Evolutionary conservation across 2,329 filamentous ascomycete genomes (phyloP), one percentile per base, ranked within the genome.

Genomic region (Xylariaceae sp.): DNA sequence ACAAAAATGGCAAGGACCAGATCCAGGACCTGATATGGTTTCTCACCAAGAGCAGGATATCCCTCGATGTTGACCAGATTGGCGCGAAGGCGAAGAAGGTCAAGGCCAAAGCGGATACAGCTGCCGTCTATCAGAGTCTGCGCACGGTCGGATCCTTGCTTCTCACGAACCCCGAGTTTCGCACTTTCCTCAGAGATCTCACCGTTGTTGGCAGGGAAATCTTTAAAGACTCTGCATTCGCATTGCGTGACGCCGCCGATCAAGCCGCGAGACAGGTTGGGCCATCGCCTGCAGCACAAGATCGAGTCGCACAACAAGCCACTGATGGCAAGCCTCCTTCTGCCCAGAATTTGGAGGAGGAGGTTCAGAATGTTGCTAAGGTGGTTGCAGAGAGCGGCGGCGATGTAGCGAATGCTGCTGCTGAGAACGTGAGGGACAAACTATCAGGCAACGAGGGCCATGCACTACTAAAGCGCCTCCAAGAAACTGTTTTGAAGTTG

Each of bases 21-120:
- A 84, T 97, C 15, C 93, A 97, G 73, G 90, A 97, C 68, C 89
- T 97, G 64, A 79, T 96, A 45, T 97, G 92, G 92, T 92, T 88
- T 67, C 74, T 96, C 51, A 78, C 85, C 63, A 88, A 89, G 71
- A 87, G 90, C n/a, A 82, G 83, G 39, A 77, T 94, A 4, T 82
- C 82, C 1, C 74, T 93, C 2, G 86, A 92, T 66, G 78, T 85
- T 1, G 79, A 83, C 15, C 82, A 89, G 61, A 76, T 92, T 50
- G 79, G 82, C 1, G 75, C 80, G 45, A 81, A 82, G 53, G 88
- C 85, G 2, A 80, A 80, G 53, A 81, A 80, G 65, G 83, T 83
- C 15, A 89, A 85, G 72, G 80, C 82, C 3, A 86, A 83, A 67
- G 88, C 89, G 17, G 87, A 93, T 73, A 85, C 86, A 15, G 82